A percentile compares a stretch with the other conserved stretches of the same genome.
Evolutionary conservation across 2,329 filamentous ascomycete genomes (phyloP).

Genomic region (Xylariaceae sp.): DNA sequence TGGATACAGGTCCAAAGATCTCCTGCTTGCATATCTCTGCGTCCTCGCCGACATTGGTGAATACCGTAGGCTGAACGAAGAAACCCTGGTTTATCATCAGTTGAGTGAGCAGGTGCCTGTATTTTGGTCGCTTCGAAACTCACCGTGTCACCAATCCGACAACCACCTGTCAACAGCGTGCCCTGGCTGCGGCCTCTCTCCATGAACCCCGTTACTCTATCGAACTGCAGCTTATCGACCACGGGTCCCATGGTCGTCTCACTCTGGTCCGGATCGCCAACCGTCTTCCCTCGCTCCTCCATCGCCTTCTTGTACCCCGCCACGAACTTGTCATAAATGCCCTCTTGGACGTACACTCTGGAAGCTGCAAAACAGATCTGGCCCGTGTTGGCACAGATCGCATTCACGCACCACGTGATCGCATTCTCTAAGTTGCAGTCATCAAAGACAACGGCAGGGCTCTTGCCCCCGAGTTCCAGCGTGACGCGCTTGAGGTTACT

Average conservation of each 20-base stretch:
- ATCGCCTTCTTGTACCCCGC: constrained; percentile 12
- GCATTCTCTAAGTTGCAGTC: constrained; percentile 15
- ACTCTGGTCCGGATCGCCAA: constrained; percentile 8
- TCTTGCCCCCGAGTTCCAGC: constrained; percentile 16
- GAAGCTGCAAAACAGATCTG: constrained; percentile 12
- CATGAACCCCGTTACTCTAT: constrained; percentile 40
- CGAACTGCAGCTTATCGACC: constrained; percentile 44
- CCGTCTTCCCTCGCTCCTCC: constrained; percentile 8
- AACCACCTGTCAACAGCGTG: constrained; percentile 32
- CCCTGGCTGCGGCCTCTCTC: constrained; percentile 35
- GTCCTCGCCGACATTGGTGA: constrained; percentile 36
- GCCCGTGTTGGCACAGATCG: constrained; percentile 11
- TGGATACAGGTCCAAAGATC: constrained; percentile 55
- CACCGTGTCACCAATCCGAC: constrained; percentile 11
- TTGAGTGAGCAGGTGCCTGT: background rate
- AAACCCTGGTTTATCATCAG: constrained; percentile 26
- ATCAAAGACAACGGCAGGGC: constrained; percentile 14
- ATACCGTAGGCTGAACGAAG: constrained; percentile 43
- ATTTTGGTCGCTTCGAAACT: constrained; percentile 29
- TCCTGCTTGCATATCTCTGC: constrained; percentile 48
- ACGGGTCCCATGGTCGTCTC: constrained; percentile 40
- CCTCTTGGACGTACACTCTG: constrained; percentile 14
- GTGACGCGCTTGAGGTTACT: constrained; percentile 16
- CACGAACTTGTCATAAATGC: constrained; percentile 13
- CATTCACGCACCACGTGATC: constrained; percentile 12